phyloP scores from a whole-genome alignment of 2,329 filamentous ascomycete genomes.

The Apiospora sp. region DNA sequence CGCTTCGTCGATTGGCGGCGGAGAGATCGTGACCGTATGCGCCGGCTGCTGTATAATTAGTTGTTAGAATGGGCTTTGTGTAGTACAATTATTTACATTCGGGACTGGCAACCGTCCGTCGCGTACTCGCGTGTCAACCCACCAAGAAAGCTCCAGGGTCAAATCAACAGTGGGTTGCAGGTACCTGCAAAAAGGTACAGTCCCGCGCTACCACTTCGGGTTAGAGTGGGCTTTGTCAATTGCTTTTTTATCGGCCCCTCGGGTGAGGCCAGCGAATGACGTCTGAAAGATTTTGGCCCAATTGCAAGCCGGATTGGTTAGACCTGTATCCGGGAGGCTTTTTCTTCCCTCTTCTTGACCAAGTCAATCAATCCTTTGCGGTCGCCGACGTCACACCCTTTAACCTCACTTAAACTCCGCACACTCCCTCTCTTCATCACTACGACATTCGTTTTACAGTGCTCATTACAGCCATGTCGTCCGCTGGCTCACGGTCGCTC shows the following conservation, averaged over 20 bases:
- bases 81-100: slow-evolving; percentile 19
- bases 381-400: slow-evolving; percentile 15
- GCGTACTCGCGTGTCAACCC: slow-evolving; percentile 16
- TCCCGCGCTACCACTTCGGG: neutral
- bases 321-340: neutral
- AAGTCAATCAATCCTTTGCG: slow-evolving; percentile 3
- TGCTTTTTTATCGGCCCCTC: neutral
- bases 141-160: slow-evolving; percentile 12
- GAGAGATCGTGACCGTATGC: neutral
- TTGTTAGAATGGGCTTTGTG: neutral
- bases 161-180: neutral
- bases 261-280: slow-evolving; percentile 12
- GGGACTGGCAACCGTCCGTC: slow-evolving; percentile 4
- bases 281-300: neutral
- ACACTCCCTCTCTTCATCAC: neutral
- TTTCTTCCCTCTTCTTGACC: slow-evolving; percentile 11
- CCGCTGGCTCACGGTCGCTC: slow-evolving; percentile 20
- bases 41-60: neutral
- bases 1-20: neutral
- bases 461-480: slow-evolving; percentile 29
- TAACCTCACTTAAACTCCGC: neutral
- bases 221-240: neutral
- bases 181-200: neutral
- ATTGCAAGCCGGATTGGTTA: slow-evolving; percentile 9
- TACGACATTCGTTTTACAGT: neutral